Percentiles rank a stretch among this genome's conserved stretches.
phyloP scores from a whole-genome alignment of 2,329 filamentous ascomycete species.

The Chaetothyriales sp. region DNA sequence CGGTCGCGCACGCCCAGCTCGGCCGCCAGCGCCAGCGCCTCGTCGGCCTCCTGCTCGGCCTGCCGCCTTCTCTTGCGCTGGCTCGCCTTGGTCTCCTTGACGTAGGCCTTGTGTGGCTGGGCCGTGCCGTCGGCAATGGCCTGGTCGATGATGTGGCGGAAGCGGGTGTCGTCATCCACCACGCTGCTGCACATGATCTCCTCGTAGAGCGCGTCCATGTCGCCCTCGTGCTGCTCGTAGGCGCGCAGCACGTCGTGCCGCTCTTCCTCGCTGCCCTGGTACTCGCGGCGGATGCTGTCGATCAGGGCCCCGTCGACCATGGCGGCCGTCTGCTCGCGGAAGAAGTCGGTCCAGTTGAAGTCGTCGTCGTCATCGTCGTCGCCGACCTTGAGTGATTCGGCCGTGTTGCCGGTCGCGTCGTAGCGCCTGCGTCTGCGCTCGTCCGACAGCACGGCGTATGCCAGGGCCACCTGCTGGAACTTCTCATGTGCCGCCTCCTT shows the following conservation, averaged over 20 bases:
- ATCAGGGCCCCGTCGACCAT: slow-evolving; percentile 63
- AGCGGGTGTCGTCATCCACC: slow-evolving; percentile 71
- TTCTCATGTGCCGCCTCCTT: slow-evolving; percentile 61
- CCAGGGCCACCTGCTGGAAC: slow-evolving; percentile 86
- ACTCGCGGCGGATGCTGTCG: slow-evolving; percentile 58
- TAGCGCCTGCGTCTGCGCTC: slow-evolving; percentile 68
- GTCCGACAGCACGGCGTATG: slow-evolving; percentile 85
- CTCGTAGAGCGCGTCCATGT: slow-evolving; percentile 66
- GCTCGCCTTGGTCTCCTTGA: slow-evolving; percentile 55
- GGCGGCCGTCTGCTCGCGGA: slow-evolving; percentile 67
- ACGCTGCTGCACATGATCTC: slow-evolving; percentile 76
- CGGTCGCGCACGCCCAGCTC: slow-evolving; percentile 62
- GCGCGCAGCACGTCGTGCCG: slow-evolving; percentile 60
- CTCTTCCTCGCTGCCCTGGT: slow-evolving; percentile 81
- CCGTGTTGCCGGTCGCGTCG: slow-evolving; percentile 78
- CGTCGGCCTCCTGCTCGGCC: slow-evolving; percentile 53
- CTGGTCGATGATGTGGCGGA: slow-evolving; percentile 63
- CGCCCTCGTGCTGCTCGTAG: slow-evolving; percentile 59
- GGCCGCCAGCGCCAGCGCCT: slow-evolving; percentile 63
- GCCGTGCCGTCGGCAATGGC: slow-evolving; percentile 63
- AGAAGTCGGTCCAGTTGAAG: slow-evolving; percentile 87
- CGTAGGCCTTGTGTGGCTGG: slow-evolving; percentile 53
- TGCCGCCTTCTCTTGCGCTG: slow-evolving; percentile 45
- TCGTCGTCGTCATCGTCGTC: slow-evolving; percentile 61
- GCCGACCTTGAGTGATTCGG: slow-evolving; percentile 60